Conservation (phyloP, 2,329 filamentous ascomycete species). For the Fusarium algeriense region DNA sequence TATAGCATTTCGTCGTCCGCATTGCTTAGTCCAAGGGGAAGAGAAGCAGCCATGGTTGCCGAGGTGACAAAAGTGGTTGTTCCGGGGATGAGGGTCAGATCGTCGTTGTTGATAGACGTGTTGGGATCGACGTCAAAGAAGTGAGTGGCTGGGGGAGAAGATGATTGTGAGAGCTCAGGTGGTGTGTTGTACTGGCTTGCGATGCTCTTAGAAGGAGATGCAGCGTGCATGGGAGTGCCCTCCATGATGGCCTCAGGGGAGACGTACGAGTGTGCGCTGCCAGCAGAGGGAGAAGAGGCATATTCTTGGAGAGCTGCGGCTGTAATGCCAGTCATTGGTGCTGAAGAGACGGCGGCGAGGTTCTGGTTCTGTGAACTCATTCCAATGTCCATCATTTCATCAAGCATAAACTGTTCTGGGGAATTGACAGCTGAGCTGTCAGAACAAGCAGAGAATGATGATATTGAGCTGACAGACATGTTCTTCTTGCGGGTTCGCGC, state of each 20-base stretch:
- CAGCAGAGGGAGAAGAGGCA: constrained; percentile 56
- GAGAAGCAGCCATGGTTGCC: constrained; percentile 50
- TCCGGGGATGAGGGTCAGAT: constrained; percentile 48
- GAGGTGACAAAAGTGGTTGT: constrained; percentile 51
- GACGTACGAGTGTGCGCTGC: constrained; percentile 58
- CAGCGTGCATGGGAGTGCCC: constrained; percentile 53
- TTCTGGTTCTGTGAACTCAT: constrained; percentile 46
- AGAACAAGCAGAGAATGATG: constrained; percentile 68
- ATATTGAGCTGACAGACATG: constrained; percentile 60
- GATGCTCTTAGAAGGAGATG: constrained; percentile 64
- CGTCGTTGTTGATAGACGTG: constrained; percentile 49
- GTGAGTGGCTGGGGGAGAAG: constrained; percentile 64
- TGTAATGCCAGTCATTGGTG: constrained; percentile 55
- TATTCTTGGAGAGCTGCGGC: constrained; percentile 52
- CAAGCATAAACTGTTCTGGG: constrained; percentile 62
- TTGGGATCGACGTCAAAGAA: constrained; percentile 63
- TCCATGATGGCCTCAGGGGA: constrained; percentile 62
- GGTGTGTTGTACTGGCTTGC: constrained; percentile 68
- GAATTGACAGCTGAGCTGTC: constrained; percentile 68
- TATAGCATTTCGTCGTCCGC: constrained; percentile 60
- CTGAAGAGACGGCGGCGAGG: constrained; percentile 59
- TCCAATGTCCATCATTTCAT: constrained; percentile 62
- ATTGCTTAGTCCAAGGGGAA: constrained; percentile 52
- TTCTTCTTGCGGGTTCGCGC: constrained; percentile 68
- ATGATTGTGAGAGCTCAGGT: constrained; percentile 71